These are phyloP conservation scores for Microdochium trichocladiopsis DNA, from an alignment of 2,329 filamentous ascomycete genomes.

Conservation along the genomic window DNA sequence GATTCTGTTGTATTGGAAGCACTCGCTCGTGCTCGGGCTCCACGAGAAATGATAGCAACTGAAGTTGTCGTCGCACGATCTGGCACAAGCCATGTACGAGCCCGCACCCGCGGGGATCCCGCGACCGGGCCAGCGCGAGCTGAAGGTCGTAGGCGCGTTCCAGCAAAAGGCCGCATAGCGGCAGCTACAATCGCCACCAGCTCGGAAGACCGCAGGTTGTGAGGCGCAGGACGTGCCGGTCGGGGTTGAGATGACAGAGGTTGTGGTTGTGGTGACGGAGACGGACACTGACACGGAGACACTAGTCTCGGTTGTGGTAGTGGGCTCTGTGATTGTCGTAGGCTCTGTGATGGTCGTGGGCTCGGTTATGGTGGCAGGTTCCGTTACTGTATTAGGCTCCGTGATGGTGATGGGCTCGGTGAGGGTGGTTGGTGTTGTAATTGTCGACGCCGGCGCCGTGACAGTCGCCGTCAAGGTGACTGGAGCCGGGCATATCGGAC, in stretches of 20 bases:
- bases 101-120: neutral
- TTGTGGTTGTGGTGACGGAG: neutral
- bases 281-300: neutral
- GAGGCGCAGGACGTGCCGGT: neutral
- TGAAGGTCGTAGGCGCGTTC: neutral
- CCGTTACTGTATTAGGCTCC: no score
- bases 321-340: neutral
- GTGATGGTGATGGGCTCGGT: no score
- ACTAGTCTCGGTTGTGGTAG: neutral
- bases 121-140: neutral
- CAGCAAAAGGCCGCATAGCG: neutral
- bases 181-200: neutral
- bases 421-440: neutral
- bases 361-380: no score
- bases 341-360: neutral
- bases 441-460: neutral
- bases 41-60: neutral
- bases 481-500: neutral
- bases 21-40: neutral
- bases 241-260: neutral
- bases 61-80: neutral
- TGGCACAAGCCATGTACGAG: neutral
- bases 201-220: neutral
- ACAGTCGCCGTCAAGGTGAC: neutral
- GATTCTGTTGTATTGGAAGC: neutral